Evolutionary conservation across 83 land plant species (phyloP).

Genomic region (Larix sibirica): DNA sequence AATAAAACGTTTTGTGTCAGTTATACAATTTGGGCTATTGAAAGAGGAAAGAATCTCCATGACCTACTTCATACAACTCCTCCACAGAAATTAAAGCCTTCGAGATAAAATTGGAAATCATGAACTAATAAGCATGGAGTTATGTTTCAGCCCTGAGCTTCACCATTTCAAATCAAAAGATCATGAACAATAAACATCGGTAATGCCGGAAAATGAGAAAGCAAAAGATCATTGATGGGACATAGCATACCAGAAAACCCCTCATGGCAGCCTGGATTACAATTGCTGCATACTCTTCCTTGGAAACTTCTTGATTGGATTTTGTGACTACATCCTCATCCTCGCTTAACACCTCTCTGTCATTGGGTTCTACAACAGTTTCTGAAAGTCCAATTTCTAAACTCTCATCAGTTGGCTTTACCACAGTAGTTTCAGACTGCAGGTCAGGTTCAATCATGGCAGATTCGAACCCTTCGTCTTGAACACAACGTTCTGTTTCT

Average conservation of each 20-base stretch:
- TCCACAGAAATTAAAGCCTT: not conserved
- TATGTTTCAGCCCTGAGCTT: no score
- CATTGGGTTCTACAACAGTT: not conserved
- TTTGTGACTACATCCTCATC: not conserved
- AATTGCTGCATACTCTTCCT: constrained; percentile 42
- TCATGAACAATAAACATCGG: not conserved
- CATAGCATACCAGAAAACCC: constrained; percentile 37
- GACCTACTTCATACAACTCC: not conserved
- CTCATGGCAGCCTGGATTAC: constrained; percentile 53
- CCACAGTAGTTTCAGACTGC: not conserved
- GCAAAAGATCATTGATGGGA: not conserved
- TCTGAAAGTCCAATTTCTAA: not conserved
- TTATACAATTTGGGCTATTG: not conserved
- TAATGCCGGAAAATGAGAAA: not conserved
- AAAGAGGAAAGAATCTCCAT: not conserved
- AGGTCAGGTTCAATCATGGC: not conserved
- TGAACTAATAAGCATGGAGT: not conserved
- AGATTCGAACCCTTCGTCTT: not conserved
- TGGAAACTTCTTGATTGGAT: not conserved
- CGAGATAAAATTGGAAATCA: no score
- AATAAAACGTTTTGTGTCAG: not conserved
- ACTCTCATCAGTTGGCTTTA: not conserved
- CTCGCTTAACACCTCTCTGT: not conserved
- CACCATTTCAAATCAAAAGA: no score
- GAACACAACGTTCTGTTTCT: not conserved